phyloP scores from a whole-genome alignment of 2,329 filamentous ascomycete species.

The Diaporthe ampelina region DNA sequence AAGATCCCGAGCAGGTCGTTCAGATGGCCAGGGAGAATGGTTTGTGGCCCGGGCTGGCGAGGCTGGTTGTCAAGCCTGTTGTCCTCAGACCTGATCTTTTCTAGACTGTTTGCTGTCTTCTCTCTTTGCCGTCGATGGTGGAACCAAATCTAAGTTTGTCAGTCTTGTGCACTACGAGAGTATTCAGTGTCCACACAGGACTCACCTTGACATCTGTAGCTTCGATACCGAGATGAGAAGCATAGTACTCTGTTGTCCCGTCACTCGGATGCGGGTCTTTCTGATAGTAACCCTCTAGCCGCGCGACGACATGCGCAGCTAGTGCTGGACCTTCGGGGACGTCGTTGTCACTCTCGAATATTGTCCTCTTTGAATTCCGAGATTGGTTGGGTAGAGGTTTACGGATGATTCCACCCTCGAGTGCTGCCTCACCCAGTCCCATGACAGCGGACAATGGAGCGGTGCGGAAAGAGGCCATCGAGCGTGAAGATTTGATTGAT shows the following conservation, averaged over 20 bases:
- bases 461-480: conserved; percentile 4
- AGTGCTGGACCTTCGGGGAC: conserved; percentile 61
- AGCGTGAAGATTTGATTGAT: conserved; percentile 24
- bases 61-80: conserved; percentile 44
- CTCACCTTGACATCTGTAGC: conserved; percentile 63
- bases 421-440: conserved; percentile 40
- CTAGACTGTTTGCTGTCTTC: conserved; percentile 59
- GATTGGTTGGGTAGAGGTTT: conserved; percentile 62
- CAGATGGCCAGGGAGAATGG: conserved; percentile 67
- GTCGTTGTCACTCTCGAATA: conserved; percentile 52
- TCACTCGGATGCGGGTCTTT: conserved; percentile 62
- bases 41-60: conserved; percentile 54
- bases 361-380: conserved; percentile 56
- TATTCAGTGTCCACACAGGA: conserved; percentile 11
- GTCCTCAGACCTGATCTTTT: conserved; percentile 58
- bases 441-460: conserved; percentile 34
- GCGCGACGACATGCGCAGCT: conserved; percentile 62
- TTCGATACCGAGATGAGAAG: conserved; percentile 68
- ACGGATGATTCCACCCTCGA: conserved; percentile 52
- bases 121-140: conserved; percentile 66
- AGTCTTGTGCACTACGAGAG: background rate
- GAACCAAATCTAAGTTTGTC: conserved; percentile 60
- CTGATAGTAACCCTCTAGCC: conserved; percentile 68
- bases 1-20: conserved; percentile 66
- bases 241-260: conserved; percentile 65